Percentiles rank a stretch among this genome's conserved stretches.
These are phyloP conservation scores for Chrysopogon serrulatus DNA, from an alignment of 176 grass and related monocot genomes.

Conservation along the genomic window DNA sequence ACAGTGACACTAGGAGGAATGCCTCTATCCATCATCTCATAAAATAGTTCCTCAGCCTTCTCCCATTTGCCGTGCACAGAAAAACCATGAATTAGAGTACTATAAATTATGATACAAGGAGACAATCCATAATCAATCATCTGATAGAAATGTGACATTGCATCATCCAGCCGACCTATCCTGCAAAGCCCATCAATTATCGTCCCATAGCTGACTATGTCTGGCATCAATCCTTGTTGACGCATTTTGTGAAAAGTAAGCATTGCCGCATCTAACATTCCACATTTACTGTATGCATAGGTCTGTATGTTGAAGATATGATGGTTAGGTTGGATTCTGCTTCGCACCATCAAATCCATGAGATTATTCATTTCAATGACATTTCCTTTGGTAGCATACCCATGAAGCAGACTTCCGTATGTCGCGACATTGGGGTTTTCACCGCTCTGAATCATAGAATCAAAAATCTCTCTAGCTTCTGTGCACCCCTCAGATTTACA, in stretches of 20 bases:
- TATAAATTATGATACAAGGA: too few relatives aligned
- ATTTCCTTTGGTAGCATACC: background rate
- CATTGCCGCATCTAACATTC: slow-evolving; percentile 10
- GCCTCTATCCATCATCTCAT: too few relatives aligned
- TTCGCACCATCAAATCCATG: background rate
- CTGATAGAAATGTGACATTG: background rate
- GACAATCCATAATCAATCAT: too few relatives aligned
- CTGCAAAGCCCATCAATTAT: too few relatives aligned
- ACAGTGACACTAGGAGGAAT: too few relatives aligned
- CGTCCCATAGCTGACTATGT: too few relatives aligned
- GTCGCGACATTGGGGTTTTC: background rate
- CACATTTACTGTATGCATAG: background rate
- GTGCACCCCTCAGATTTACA: background rate
- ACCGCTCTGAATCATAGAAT: slow-evolving; percentile 5
- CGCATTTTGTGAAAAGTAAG: background rate
- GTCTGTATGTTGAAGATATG: slow-evolving; percentile 2
- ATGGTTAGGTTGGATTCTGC: background rate
- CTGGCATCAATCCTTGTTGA: too few relatives aligned
- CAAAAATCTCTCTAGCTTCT: slow-evolving; percentile 1
- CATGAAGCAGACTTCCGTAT: background rate
- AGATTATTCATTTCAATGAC: background rate
- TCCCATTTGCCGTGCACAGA: too few relatives aligned
- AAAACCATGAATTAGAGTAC: too few relatives aligned
- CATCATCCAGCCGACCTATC: background rate
- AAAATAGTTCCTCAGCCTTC: too few relatives aligned